Base-by-base conservation (phyloP, 2,329 filamentous ascomycete genomes). In the Raffaelea albimanens region DNA sequence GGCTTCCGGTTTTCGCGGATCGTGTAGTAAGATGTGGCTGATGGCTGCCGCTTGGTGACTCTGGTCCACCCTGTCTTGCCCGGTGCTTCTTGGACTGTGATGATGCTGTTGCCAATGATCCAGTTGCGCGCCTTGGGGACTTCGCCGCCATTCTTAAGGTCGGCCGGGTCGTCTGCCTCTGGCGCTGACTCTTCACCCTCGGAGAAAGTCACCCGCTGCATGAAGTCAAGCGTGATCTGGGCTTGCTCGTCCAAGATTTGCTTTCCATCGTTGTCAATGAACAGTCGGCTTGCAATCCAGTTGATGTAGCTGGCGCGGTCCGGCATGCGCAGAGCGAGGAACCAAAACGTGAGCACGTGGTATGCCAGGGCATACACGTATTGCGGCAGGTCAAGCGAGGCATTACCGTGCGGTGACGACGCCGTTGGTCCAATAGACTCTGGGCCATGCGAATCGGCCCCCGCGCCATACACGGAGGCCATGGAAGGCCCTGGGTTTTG, bases 271-370 rank as follows among this genome's bases (percentile, higher is more conserved):
- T 78, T 76, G 58, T 95, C 87, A 9, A 77, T 83, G 56, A 91
- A 90, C 10, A 98, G 73, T 53, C 88, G 88, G 58, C 84, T 88
- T 11, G 86, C 84, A 53, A 98, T 95, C 87, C 88, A 95, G 23
- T 82, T 81, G 45, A 96, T 89, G 55, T 95, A 83, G 52, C 80
- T 87, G 31, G 83, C 79, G 44, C 93, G 82, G 60, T 96, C 89
- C 34, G 83, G 79, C 45, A 95, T 75, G 59, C 88, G 91, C 56
- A 98, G 64, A 1, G 89, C 86, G 56, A 98, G 74, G 61, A 97
- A 98, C 93, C 93, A 98, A 61, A 95, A 96, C 2, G 89, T 85
- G 55, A 98, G 90, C 56, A 95, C 88, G 61, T 97, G 90, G 61
- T 95, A 95, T 9, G 91, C 91, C 45, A 97, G 71, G 2, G 89